Conservation (phyloP, 73 alveolate species). For the Uronychia binucleata region DNA sequence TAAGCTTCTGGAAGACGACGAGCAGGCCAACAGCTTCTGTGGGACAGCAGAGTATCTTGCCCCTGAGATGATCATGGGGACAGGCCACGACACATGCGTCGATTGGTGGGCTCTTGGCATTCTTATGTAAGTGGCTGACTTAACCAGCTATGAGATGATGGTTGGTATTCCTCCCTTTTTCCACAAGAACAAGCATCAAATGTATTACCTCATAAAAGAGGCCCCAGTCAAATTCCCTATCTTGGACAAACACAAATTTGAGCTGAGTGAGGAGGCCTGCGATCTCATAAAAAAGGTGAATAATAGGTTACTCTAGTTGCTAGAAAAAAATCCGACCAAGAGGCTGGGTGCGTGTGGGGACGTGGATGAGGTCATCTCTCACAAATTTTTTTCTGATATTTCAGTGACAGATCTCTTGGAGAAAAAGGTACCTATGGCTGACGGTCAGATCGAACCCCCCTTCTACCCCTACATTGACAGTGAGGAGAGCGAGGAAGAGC, state of each 20-base stretch:
- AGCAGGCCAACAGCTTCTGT: conserved; percentile 64
- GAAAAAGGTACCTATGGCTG: neutral
- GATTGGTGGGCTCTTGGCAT: conserved; percentile 93
- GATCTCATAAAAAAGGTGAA: conserved; percentile 38
- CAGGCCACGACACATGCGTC: conserved; percentile 71
- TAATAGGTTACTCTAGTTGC: conserved; percentile 17
- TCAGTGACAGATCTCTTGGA: neutral
- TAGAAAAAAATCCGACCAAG: conserved; percentile 50
- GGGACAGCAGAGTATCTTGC: conserved; percentile 91
- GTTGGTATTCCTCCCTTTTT: conserved; percentile 80
- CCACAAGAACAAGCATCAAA: conserved; percentile 60
- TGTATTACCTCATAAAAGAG: conserved; percentile 64
- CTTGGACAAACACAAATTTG: conserved; percentile 49
- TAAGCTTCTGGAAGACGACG: conserved; percentile 61
- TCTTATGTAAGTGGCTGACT: conserved; percentile 8
- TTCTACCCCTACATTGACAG: neutral
- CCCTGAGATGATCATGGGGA: conserved; percentile 84
- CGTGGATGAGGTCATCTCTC: conserved; percentile 49
- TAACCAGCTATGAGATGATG: conserved; percentile 60
- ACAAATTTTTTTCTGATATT: conserved; percentile 37
- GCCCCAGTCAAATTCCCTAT: conserved; percentile 72
- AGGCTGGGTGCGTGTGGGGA: conserved; percentile 51
- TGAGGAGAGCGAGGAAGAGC: neutral
- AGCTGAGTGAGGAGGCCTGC: conserved; percentile 33
- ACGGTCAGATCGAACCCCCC: neutral